These are phyloP conservation scores for Colletotrichum tabaci DNA, from an alignment of 2,329 filamentous ascomycete genomes.

Conservation along the genomic window DNA sequence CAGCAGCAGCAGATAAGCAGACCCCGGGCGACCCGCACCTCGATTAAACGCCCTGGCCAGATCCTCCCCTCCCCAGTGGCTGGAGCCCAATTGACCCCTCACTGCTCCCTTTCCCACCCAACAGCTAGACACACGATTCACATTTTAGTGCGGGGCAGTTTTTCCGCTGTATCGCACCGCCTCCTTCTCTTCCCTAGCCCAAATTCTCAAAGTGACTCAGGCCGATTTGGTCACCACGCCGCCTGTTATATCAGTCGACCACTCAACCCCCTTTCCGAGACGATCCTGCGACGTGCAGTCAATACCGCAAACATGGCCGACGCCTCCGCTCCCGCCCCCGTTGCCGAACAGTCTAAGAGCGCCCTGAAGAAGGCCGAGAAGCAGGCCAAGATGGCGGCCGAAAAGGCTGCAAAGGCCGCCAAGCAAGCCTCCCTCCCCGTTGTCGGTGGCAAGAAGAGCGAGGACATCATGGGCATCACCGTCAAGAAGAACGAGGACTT, in stretches of 20 bases:
- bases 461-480: conserved; percentile 89
- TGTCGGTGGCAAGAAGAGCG: conserved; percentile 69
- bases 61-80: conserved; percentile 24
- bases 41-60: conserved; percentile 8
- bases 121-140: conserved; percentile 39
- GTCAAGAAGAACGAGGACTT: conserved; percentile 89
- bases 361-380: conserved; percentile 78
- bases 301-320: conserved; percentile 43
- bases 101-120: conserved; percentile 23
- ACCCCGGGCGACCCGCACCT: neutral
- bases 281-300: conserved; percentile 31
- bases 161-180: conserved; percentile 40
- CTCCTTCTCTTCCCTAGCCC: conserved; percentile 26
- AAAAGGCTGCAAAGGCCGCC: conserved; percentile 74
- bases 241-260: conserved; percentile 28
- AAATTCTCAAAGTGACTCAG: conserved; percentile 41
- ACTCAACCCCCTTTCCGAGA: conserved; percentile 19
- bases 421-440: conserved; percentile 68
- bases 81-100: conserved; percentile 42
- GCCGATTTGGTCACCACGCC: conserved; percentile 37
- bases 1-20: neutral
- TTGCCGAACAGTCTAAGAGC: conserved; percentile 68
- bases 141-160: conserved; percentile 43
- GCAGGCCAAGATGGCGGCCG: conserved; percentile 72
- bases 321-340: conserved; percentile 39